Percentiles rank a stretch among this genome's conserved stretches.
Conservation (phyloP, 345 rosid genomes). For the Dimocarpus longan region DNA sequence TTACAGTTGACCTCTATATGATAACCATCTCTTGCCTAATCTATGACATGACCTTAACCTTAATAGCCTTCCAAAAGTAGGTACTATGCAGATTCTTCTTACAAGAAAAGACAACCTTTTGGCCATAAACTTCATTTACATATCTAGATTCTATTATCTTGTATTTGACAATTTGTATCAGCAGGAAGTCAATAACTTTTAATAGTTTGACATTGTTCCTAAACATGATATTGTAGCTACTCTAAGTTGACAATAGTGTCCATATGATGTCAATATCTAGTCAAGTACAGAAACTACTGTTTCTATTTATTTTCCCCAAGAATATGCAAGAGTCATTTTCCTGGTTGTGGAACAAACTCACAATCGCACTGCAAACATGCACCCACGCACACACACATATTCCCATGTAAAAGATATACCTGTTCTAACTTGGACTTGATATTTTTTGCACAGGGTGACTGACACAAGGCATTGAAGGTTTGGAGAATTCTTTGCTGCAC, state of each 20-base stretch:
- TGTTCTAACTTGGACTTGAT: slow-evolving; percentile 51
- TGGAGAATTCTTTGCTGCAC: slow-evolving; percentile 59
- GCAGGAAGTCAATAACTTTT: not conserved
- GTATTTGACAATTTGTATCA: not conserved
- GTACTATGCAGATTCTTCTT: not conserved
- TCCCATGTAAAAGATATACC: slow-evolving; percentile 38
- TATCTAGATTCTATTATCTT: not conserved
- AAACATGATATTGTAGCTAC: not conserved
- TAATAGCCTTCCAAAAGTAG: not conserved
- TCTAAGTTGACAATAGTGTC: not conserved
- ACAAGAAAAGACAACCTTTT: not conserved
- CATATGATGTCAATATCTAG: not conserved
- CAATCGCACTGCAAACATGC: not conserved
- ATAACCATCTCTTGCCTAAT: not conserved
- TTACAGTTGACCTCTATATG: not conserved
- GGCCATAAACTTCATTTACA: not conserved
- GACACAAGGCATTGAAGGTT: slow-evolving; percentile 60
- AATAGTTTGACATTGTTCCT: not conserved
- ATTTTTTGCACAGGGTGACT: slow-evolving; percentile 47
- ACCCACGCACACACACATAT: not conserved
- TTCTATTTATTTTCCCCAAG: not conserved
- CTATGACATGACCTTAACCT: not conserved
- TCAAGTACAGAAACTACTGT: not conserved
- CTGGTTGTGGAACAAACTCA: slow-evolving; percentile 5
- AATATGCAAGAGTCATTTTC: slow-evolving; percentile 10